Percentiles rank a stretch among this genome's conserved stretches.
phyloP scores from a whole-genome alignment of 2,329 filamentous ascomycete genomes.

The Beauveria bassiana region DNA sequence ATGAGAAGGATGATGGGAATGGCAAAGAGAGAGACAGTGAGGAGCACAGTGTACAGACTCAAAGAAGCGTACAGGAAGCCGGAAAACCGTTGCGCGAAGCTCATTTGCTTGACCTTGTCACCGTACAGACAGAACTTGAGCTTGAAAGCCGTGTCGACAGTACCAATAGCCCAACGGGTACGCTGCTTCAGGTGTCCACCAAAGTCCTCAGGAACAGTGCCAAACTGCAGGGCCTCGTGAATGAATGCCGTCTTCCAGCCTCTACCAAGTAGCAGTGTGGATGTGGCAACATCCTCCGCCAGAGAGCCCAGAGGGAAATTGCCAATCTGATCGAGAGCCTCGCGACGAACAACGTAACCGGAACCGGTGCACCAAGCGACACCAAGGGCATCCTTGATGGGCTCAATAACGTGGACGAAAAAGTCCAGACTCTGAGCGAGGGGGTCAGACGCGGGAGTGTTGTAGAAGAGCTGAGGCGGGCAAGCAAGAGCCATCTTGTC shows the following conservation, averaged over 20 bases:
- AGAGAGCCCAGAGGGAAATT: constrained; percentile 53
- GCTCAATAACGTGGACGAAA: constrained; percentile 47
- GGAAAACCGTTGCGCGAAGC: constrained; percentile 48
- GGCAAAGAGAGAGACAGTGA: constrained; percentile 47
- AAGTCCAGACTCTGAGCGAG: constrained; percentile 50
- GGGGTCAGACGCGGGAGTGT: constrained; percentile 50
- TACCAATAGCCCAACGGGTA: constrained; percentile 48
- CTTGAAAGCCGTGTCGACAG: constrained; percentile 52
- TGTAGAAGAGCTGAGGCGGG: constrained; percentile 56
- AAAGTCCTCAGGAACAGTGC: constrained; percentile 50
- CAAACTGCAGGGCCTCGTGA: constrained; percentile 52
- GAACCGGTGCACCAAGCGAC: constrained; percentile 60
- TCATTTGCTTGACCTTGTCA: constrained; percentile 44
- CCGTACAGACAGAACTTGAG: constrained; percentile 53
- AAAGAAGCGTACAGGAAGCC: constrained; percentile 50
- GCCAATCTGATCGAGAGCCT: constrained; percentile 52
- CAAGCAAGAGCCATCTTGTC: constrained; percentile 51
- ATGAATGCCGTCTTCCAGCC: constrained; percentile 57
- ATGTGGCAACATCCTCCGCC: constrained; percentile 53
- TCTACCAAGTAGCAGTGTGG: constrained; percentile 48
- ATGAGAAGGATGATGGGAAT: constrained; percentile 52
- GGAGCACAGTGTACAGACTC: constrained; percentile 47
- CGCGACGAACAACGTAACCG: constrained; percentile 51
- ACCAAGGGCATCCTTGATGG: constrained; percentile 41
- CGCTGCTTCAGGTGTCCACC: constrained; percentile 49